Base-by-base conservation (phyloP, 2,329 filamentous ascomycete genomes). In the Penicillium expansum region DNA sequence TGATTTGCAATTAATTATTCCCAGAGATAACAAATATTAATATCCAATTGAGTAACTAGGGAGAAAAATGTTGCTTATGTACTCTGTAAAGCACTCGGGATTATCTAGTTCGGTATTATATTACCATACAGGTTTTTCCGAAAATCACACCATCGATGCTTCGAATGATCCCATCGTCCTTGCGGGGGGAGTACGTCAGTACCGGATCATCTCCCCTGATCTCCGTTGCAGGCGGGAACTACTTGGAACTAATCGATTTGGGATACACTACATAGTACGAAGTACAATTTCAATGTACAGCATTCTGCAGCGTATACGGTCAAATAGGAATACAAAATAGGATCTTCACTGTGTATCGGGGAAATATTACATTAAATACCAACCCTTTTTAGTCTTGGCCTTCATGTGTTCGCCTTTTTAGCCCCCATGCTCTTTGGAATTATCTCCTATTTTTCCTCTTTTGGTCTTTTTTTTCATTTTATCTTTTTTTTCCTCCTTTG, bases 81-180 rank as follows among this genome's bases (percentile, higher is more conserved):
- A 11, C n/a, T 5, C 14, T 7, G 22, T 43, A 10, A 16, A 6
- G 22, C 9, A 27, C 20, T 41, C 39, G 13, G 22, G 24, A 43
- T n/a, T 27, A 43, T 43, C 30, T 47, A 38, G 7, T 45, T 52
- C 30, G 39, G 50, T 43, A 37, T 39, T 39, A 32, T 32, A n/a
- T 35, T 50, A 56, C 53, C 27, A 45, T 56, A 56, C 48, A 11
- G 13, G 37, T 42, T 49, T 37, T 20, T 50, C 48, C 41, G 38
- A 38, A 30, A 58, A 67, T 67, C 65, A 68, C 65, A 68, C 66
- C 66, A 68, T 68, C 65, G 59, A 53, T 58, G 59, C 42, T 39
- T 27, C 42, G 30, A 49, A 67, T 67, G 59, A 54, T 58, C 41
- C 56, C 57, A 63, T 67, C 59, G 48, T 54, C 55, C 57, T 64